These are phyloP conservation scores for Vitis hybrid DNA, from an alignment of 177 flowering plant species.

Conservation along the genomic window DNA sequence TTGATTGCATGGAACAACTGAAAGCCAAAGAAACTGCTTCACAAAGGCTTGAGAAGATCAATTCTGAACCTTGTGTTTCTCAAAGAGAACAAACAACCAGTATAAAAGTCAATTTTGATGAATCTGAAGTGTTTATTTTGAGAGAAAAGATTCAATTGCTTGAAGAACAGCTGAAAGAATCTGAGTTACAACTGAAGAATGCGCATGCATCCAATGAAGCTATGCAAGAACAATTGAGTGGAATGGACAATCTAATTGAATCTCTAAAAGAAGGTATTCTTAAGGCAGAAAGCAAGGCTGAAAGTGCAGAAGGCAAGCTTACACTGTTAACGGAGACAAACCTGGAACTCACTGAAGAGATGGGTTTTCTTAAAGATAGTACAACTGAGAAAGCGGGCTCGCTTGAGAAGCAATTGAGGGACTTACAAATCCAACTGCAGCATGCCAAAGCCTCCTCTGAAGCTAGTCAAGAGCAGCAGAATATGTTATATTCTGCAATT, in stretches of 20 bases:
- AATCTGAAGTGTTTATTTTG: conserved; percentile 18
- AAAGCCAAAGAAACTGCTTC: conserved; percentile 24
- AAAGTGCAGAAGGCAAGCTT: conserved; percentile 35
- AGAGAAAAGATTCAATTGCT: conserved; percentile 30
- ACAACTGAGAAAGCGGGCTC: conserved; percentile 28
- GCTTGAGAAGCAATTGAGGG: conserved; percentile 40
- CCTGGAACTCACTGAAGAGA: conserved; percentile 41
- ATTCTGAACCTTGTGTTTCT: background rate
- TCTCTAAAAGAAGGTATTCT: conserved; percentile 29
- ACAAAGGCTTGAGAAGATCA: conserved; percentile 18
- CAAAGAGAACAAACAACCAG: background rate
- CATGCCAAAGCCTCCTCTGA: conserved; percentile 38
- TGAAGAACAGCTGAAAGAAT: conserved; percentile 28
- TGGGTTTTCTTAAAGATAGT: conserved; percentile 35
- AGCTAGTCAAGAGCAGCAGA: conserved; percentile 52
- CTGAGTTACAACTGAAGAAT: conserved; percentile 12
- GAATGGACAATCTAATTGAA: conserved; percentile 25
- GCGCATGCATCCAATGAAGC: conserved; percentile 11
- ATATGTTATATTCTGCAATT: conserved; percentile 44
- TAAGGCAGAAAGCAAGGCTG: conserved; percentile 35
- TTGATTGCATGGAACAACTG: conserved; percentile 23
- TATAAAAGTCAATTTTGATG: background rate
- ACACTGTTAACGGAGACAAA: conserved; percentile 29
- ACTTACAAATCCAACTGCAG: conserved; percentile 34
- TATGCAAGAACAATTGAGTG: conserved; percentile 22